Evolutionary conservation across 768 basidiomycete species (phyloP).

Genomic region (Russula brevipes): DNA sequence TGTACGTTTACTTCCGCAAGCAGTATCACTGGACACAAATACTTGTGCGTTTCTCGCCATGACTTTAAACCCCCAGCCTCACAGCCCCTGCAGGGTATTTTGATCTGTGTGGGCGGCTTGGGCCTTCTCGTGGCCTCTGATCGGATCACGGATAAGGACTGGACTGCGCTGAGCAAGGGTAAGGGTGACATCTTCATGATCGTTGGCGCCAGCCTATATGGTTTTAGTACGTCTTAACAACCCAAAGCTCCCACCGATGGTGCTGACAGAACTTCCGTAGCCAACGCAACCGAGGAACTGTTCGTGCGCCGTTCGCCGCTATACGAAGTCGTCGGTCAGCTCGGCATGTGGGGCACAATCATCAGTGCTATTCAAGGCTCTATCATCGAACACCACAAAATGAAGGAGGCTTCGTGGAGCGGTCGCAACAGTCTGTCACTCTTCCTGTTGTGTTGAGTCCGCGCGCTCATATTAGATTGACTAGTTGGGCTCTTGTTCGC

Average conservation of each 20-base stretch:
- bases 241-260: neutral
- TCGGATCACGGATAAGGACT: constrained; percentile 71
- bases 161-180: constrained; percentile 54
- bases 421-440: constrained; percentile 54
- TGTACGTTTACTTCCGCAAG: constrained; percentile 76
- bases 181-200: constrained; percentile 88
- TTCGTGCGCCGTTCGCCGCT: constrained; percentile 74
- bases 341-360: constrained; percentile 80
- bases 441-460: neutral
- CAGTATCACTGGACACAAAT: constrained; percentile 82
- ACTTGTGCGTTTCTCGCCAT: constrained; percentile 43
- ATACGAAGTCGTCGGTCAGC: constrained; percentile 83
- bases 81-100: constrained; percentile 47
- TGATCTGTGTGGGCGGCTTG: constrained; percentile 69
- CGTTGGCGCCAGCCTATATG: constrained; percentile 78
- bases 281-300: constrained; percentile 86
- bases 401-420: constrained; percentile 67
- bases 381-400: constrained; percentile 61
- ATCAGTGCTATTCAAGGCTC: constrained; percentile 78
- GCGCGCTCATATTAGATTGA: constrained; percentile 13
- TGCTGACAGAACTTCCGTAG: constrained; percentile 34
- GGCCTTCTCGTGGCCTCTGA: constrained; percentile 79
- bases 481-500: constrained; percentile 49
- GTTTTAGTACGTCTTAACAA: constrained; percentile 57
- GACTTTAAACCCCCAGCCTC: neutral